These are phyloP conservation scores for Brassica rapa DNA, from an alignment of 345 rosid species.

Conservation along the genomic window DNA sequence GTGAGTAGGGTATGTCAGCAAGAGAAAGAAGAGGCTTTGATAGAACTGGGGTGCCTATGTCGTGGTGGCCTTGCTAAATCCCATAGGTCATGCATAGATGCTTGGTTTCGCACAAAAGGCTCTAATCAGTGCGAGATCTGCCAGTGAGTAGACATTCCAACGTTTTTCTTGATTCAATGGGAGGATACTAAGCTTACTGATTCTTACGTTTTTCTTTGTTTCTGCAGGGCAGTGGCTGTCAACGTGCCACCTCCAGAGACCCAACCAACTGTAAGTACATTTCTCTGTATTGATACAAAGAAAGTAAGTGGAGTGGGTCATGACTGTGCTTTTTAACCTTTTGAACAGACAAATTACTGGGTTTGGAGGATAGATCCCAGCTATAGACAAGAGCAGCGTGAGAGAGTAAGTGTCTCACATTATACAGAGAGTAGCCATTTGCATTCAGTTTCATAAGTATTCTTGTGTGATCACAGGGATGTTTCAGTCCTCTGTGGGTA, in stretches of 20 bases:
- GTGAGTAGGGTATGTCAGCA: constrained; percentile 73
- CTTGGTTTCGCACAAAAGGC: constrained; percentile 86
- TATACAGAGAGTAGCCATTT: neutral
- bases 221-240: constrained; percentile 64
- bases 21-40: constrained; percentile 78
- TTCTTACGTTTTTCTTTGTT: constrained; percentile 9
- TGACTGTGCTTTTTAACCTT: neutral
- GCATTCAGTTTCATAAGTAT: neutral
- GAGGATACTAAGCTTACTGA: constrained; percentile 13
- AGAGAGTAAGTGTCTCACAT: constrained; percentile 52
- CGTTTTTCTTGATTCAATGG: neutral
- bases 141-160: constrained; percentile 53
- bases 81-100: constrained; percentile 78
- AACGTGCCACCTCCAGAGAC: constrained; percentile 76
- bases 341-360: constrained; percentile 68
- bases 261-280: constrained; percentile 61
- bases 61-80: constrained; percentile 82
- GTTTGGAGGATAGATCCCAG: constrained; percentile 79
- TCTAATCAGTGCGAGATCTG: constrained; percentile 91
- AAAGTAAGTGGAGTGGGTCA: no score
- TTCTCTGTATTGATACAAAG: no score
- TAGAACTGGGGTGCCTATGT: constrained; percentile 85
- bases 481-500: constrained; percentile 88
- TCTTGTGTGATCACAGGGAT: constrained; percentile 49
- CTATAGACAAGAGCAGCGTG: constrained; percentile 58